Conservation (phyloP, 2,329 filamentous ascomycete genomes). For the Verticillium nubilum region DNA sequence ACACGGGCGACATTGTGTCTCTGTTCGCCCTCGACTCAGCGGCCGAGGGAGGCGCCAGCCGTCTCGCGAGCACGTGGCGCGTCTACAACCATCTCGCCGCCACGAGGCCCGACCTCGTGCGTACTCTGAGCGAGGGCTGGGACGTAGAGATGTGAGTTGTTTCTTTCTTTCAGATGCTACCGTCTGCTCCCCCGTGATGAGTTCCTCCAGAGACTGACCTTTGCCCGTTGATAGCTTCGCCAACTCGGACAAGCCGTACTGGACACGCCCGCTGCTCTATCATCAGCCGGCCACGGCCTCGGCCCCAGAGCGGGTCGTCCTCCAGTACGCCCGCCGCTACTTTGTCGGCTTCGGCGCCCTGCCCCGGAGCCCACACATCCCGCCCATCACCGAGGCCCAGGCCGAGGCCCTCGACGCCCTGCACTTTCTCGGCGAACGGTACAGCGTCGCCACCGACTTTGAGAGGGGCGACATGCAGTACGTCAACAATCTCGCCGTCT, state of each 20-base stretch:
- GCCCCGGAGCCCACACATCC: slow-evolving; percentile 47
- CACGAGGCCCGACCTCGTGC: slow-evolving; percentile 53
- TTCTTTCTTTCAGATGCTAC: neutral
- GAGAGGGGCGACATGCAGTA: slow-evolving; percentile 48
- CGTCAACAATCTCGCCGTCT: slow-evolving; percentile 48
- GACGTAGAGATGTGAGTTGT: slow-evolving; percentile 34
- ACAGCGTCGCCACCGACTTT: slow-evolving; percentile 38
- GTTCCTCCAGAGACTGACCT: too few relatives aligned
- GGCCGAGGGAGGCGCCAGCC: slow-evolving; percentile 49
- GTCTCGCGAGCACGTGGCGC: slow-evolving; percentile 50
- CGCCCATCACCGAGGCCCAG: slow-evolving; percentile 49
- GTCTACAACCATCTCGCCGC: slow-evolving; percentile 59
- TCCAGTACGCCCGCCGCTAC: slow-evolving; percentile 55
- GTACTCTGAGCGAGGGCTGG: slow-evolving; percentile 48
- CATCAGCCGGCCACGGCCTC: slow-evolving; percentile 41
- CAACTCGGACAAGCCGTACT: slow-evolving; percentile 36
- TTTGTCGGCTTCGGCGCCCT: slow-evolving; percentile 54
- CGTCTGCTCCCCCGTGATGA: too few relatives aligned
- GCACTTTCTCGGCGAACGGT: slow-evolving; percentile 42
- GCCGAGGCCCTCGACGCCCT: slow-evolving; percentile 47
- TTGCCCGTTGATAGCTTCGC: slow-evolving; percentile 48
- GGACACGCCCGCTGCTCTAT: slow-evolving; percentile 47
- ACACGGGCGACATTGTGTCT: slow-evolving; percentile 53
- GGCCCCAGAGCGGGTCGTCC: slow-evolving; percentile 46
- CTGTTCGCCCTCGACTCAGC: slow-evolving; percentile 50